These are phyloP conservation scores for Xylariales sp. DNA, from an alignment of 2,329 filamentous ascomycete species.

Conservation along the genomic window DNA sequence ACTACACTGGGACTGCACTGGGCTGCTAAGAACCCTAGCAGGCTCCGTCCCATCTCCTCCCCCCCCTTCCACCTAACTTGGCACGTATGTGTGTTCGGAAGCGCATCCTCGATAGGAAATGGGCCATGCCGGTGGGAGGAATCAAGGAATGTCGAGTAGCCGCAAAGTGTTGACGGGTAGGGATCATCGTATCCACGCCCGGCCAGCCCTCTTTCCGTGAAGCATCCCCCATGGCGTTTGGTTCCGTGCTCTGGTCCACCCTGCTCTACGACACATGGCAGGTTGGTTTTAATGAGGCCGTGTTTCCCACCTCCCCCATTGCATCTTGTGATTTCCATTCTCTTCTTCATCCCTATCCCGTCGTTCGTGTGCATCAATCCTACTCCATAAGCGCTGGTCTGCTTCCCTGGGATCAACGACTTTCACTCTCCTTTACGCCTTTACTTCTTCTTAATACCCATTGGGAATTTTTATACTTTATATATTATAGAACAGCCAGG, in stretches of 20 bases:
- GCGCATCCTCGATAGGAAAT: constrained; percentile 31
- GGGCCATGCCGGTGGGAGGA: constrained; percentile 25
- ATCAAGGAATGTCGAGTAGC: constrained; percentile 42
- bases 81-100: constrained; percentile 42
- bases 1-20: neutral
- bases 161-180: constrained; percentile 34
- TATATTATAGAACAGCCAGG: constrained; percentile 52
- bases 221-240: constrained; percentile 38
- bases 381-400: constrained; percentile 62
- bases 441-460: constrained; percentile 53
- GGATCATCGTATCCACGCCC: constrained; percentile 44
- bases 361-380: constrained; percentile 47
- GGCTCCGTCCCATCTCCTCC: constrained; percentile 26
- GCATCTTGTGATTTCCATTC: constrained; percentile 42
- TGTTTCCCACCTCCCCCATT: constrained; percentile 46
- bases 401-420: constrained; percentile 57
- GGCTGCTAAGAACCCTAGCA: constrained; percentile 7
- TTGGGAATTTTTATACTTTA: constrained; percentile 43
- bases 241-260: constrained; percentile 29
- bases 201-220: constrained; percentile 50
- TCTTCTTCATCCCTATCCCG: constrained; percentile 50
- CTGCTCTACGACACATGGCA: constrained; percentile 6
- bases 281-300: constrained; percentile 46
- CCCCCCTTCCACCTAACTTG: constrained; percentile 29
- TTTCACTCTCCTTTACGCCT: constrained; percentile 49